Conservation (phyloP, 495 filamentous ascomycete genomes). For the Aspergillus sclerotioniger region DNA sequence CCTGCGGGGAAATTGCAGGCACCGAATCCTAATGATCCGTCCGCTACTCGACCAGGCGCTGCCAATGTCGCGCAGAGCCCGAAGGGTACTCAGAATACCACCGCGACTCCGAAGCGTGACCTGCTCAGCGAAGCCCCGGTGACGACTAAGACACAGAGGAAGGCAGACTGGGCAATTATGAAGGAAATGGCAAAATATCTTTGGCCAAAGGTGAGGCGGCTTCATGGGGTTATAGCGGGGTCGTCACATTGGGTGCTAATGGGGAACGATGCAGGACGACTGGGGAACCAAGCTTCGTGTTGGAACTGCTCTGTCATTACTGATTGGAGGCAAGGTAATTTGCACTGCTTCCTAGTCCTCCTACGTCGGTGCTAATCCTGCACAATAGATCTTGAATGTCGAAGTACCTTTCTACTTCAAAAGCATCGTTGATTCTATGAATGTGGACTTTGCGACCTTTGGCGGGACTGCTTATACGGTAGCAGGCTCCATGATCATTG, state of each 20-base stretch:
- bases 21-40: slow-evolving; percentile 12
- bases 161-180: slow-evolving; percentile 97
- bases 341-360: background rate
- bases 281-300: slow-evolving; percentile 81
- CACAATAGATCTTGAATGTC: slow-evolving; percentile 75
- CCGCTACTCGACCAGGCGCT: slow-evolving; percentile 20
- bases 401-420: slow-evolving; percentile 99
- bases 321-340: slow-evolving; percentile 80
- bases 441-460: slow-evolving; percentile 79
- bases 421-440: slow-evolving; percentile 94
- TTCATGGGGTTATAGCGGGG: background rate
- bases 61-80: slow-evolving; percentile 22
- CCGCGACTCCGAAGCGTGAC: slow-evolving; percentile 43
- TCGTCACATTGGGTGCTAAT: slow-evolving; percentile 14
- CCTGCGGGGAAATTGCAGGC: slow-evolving; percentile 13
- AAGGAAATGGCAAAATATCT: slow-evolving; percentile 95
- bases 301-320: slow-evolving; percentile 70
- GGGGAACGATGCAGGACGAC: slow-evolving; percentile 53
- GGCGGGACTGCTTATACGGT: slow-evolving; percentile 86
- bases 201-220: slow-evolving; percentile 76
- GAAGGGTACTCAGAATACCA: slow-evolving; percentile 26
- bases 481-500: slow-evolving; percentile 88
- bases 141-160: slow-evolving; percentile 80
- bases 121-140: slow-evolving; percentile 55
- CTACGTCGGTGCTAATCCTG: slow-evolving; percentile 18